Conservation (phyloP, 1,284 basidiomycete species). For the Ustilago lituana region DNA sequence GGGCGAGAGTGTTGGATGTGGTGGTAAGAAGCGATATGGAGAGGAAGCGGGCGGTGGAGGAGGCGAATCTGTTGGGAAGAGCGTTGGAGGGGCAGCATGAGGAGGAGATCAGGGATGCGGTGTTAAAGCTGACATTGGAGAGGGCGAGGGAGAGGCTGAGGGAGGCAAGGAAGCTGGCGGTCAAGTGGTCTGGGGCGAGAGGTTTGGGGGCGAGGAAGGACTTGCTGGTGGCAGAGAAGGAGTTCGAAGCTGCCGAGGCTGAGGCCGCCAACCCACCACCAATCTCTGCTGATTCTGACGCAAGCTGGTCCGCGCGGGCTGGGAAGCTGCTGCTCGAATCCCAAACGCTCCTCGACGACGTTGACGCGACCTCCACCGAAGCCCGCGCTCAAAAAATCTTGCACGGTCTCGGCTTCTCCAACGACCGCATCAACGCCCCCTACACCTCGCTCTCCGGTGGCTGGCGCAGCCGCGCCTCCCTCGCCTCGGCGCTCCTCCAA, state of each 20-base stretch:
- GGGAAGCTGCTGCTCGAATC: conserved; percentile 67
- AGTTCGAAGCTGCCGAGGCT: conserved; percentile 62
- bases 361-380: conserved; percentile 71
- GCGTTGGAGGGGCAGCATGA: conserved; percentile 64
- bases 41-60: conserved; percentile 55
- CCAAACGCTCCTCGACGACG: conserved; percentile 53
- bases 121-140: conserved; percentile 55
- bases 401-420: conserved; percentile 75
- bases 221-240: conserved; percentile 68
- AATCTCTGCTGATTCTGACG: conserved; percentile 32
- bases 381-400: conserved; percentile 74
- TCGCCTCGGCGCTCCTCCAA: conserved; percentile 70
- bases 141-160: conserved; percentile 69
- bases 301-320: conserved; percentile 60
- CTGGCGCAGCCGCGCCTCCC: conserved; percentile 74
- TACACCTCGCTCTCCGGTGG: conserved; percentile 75
- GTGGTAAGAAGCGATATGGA: conserved; percentile 68
- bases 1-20: conserved; percentile 60
- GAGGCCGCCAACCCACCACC: conserved; percentile 13
- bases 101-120: conserved; percentile 48
- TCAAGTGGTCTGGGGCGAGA: conserved; percentile 73
- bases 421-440: conserved; percentile 71
- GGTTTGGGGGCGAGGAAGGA: conserved; percentile 74
- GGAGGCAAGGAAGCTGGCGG: conserved; percentile 72
- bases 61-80: conserved; percentile 57